phyloP scores from a whole-genome alignment of 129 eudicot genomes.

The Dittrichia graveolens region DNA sequence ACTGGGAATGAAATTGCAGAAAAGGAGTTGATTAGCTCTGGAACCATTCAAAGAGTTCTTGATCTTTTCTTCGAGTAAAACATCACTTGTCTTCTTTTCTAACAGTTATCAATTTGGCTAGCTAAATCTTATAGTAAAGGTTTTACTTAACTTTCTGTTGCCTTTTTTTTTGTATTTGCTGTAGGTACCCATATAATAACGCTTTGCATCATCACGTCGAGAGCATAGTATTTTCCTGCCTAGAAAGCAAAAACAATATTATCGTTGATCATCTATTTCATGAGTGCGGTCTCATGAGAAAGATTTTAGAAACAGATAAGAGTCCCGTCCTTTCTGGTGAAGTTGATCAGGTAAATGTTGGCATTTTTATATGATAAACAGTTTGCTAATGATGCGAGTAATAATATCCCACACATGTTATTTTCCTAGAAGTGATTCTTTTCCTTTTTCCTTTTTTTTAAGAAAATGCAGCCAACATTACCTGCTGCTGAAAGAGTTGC shows the following conservation, averaged over 20 bases:
- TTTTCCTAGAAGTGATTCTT: not conserved
- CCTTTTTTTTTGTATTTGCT: conserved; percentile 31
- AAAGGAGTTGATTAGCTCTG: conserved; percentile 73
- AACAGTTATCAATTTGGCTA: not conserved
- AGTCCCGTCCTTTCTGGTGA: conserved; percentile 57
- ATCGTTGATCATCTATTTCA: conserved; percentile 65
- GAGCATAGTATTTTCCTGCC: conserved; percentile 71
- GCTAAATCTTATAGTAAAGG: not conserved
- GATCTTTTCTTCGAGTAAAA: conserved; percentile 91
- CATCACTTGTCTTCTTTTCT: conserved; percentile 9
- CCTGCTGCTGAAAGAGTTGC: conserved; percentile 59
- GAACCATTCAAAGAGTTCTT: conserved; percentile 71
- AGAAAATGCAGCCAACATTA: conserved; percentile 66
- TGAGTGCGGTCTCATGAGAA: conserved; percentile 57
- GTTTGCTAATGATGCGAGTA: no score
- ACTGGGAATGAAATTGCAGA: conserved; percentile 84
- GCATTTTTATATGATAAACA: not conserved
- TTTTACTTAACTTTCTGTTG: not conserved
- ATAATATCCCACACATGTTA: no score
- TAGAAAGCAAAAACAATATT: conserved; percentile 67
- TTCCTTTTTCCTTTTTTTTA: not conserved
- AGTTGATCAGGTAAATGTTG: conserved; percentile 46
- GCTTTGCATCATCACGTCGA: conserved; percentile 95
- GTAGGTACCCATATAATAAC: conserved; percentile 88
- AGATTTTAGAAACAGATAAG: conserved; percentile 58